Base-by-base conservation (phyloP, 192 early-diverging fungal genomes). In the Umbelopsis sp. region DNA sequence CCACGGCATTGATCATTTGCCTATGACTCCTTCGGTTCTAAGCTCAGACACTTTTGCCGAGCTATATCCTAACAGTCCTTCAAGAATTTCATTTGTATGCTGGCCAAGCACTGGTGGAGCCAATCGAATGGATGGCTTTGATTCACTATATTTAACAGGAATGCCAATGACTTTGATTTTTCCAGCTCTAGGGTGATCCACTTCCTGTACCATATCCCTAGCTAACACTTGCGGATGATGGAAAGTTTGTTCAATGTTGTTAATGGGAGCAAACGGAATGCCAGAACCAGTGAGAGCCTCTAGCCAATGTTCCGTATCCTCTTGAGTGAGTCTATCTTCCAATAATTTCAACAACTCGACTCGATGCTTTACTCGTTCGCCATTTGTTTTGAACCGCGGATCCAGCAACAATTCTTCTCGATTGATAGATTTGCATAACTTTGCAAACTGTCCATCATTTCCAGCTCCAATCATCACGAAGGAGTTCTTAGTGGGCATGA, bases 401-500 rank as follows among this genome's bases (percentile, higher is more conserved):
- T 91, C 81, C 0, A 71, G 49, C 0, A 79, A 18, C n/a, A 96
- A 68, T 7, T 87, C 64, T 0, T 73, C 73, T 7, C 77, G 69
- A 7, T 78, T 83, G 7, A 97, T 74, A 2, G 68, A 72, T 0
- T 74, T 46, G 71, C 89, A 92, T 6, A 98, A 81, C 25, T 79
- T 89, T 41, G 55, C 70, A 75, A 94, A 98, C 69, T 98, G 96
- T 0, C 74, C 71, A 79, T 98, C 92, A 80, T 96, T 98, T 1
- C 95, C 96, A 1, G 93, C 92, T 3, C 97, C 97, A 65, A 98
- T 85, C 77, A 96, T 91, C 44, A 98, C 85, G 74, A 84, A 82
- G 5, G 90, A 90, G 76, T 97, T 92, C 15, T 67, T 81, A 10
- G 92, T 96, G 0, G 84, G 85, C 69, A 97, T 90, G 16, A 89